A percentile compares a stretch with the other conserved stretches of the same genome.
Evolutionary conservation across 2,329 filamentous ascomycete species (phyloP).

Genomic region (Stagonosporopsis rhizophila): DNA sequence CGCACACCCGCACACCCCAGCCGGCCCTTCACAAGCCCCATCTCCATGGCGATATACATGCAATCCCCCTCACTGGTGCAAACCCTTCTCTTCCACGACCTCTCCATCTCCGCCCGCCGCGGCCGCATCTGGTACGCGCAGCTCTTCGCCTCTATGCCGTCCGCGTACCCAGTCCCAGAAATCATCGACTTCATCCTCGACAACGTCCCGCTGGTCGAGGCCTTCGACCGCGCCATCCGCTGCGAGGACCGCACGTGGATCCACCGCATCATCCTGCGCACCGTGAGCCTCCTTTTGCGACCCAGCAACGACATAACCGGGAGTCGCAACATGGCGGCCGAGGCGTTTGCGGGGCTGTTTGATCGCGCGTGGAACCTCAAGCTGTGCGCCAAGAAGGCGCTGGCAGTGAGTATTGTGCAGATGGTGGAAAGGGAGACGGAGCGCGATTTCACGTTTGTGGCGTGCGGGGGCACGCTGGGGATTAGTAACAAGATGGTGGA

Average conservation of each 20-base stretch:
- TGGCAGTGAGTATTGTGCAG: conserved; percentile 5
- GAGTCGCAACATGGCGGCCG: conserved; percentile 5
- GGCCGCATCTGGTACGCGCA: conserved; percentile 19
- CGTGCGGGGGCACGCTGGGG: conserved; percentile 13
- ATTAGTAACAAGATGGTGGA: conserved; percentile 13
- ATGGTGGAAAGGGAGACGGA: conserved; percentile 13
- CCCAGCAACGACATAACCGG: neutral
- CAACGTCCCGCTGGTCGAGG: conserved; percentile 17
- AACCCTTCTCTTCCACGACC: conserved; percentile 11
- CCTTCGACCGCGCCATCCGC: conserved; percentile 12
- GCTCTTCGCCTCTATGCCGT: conserved; percentile 9
- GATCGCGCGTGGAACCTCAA: conserved; percentile 14
- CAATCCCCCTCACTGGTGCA: neutral
- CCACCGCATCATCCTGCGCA: conserved; percentile 14
- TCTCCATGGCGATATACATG: conserved; percentile 13
- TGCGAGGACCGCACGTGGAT: conserved; percentile 14
- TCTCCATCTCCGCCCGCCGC: conserved; percentile 6
- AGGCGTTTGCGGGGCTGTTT: conserved; percentile 11
- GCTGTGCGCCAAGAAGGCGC: conserved; percentile 1
- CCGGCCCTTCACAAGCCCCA: conserved; percentile 17
- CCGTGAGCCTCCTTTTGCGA: conserved; percentile 4
- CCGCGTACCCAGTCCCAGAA: neutral
- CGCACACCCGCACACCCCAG: conserved; percentile 10
- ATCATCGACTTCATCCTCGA: conserved; percentile 17
- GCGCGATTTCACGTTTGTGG: conserved; percentile 16